Percentiles rank a stretch among this genome's conserved stretches.
Conservation (phyloP, 2,329 filamentous ascomycete genomes). For the Emergomyces pasteurianus region DNA sequence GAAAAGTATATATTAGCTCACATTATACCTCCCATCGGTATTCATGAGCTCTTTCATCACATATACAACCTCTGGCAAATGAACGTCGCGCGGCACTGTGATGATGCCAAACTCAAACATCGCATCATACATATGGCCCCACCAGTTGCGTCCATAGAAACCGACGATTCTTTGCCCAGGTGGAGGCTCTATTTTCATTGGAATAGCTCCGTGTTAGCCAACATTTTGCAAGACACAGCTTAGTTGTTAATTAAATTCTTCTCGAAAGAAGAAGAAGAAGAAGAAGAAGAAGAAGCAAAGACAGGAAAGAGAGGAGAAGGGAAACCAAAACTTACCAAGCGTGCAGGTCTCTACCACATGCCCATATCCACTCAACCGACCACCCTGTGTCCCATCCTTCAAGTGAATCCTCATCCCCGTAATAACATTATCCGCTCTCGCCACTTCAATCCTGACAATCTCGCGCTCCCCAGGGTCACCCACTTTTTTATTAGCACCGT, state of each 20-base stretch:
- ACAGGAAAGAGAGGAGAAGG: neutral
- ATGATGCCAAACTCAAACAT: constrained; percentile 38
- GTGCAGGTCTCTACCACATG: neutral
- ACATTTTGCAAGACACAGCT: neutral
- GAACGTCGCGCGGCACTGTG: constrained; percentile 29
- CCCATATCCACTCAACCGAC: constrained; percentile 5
- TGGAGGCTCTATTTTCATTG: constrained; percentile 12
- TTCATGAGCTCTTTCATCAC: constrained; percentile 29
- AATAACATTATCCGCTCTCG: constrained; percentile 10
- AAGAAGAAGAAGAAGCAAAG: neutral
- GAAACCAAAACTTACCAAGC: neutral
- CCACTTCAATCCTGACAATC: constrained; percentile 23
- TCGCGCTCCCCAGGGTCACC: constrained; percentile 12
- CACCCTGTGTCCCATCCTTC: constrained; percentile 12
- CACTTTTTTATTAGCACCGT: neutral
- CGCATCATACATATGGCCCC: constrained; percentile 6
- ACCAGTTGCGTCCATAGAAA: constrained; percentile 33
- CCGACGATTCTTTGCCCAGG: constrained; percentile 33
- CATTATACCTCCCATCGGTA: neutral
- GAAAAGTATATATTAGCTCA: neutral
- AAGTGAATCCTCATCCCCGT: constrained; percentile 22
- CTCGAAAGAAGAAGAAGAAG: neutral
- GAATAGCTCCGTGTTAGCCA: neutral
- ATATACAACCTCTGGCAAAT: constrained; percentile 30
- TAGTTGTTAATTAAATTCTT: neutral